Base-by-base conservation (phyloP, 2,329 filamentous ascomycete species). In the Thielaviopsis ethacetica region DNA sequence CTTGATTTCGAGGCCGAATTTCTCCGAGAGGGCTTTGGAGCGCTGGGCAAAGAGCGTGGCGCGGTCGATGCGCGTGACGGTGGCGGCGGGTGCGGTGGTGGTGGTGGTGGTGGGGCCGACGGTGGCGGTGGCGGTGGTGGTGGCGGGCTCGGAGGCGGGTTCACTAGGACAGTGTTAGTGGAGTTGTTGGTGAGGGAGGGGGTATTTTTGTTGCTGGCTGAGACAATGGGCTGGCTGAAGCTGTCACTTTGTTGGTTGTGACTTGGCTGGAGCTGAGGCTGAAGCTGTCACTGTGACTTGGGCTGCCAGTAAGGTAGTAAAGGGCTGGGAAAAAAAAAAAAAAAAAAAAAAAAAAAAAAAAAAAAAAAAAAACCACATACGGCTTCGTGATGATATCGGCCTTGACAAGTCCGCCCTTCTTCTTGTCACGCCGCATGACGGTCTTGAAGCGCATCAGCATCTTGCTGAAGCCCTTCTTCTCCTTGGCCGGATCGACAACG, bases 1-100 rank as follows among this genome's bases (percentile, higher is more conserved):
- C 66, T 77, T 73, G 62, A 82, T 75, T 63, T 80, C 76, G 57
- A 82, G 67, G 27, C 79, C 79, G 62, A 78, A 81, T 54, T 73
- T 72, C 63, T 79, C 74, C 41, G 76, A 76, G 5, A 82, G 70
- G 65, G 75, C 77, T 68, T 76, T 77, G 49, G 76, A 78, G 30
- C 79, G 75, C 68, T 82, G 77, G 65, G 79, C 77, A 55, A 79
- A 74, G 51, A 82, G 67, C 62, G 81, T 73, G 38, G 73, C 68
- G 59, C 74, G 75, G 4, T 63, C 51, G 53, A 59, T 34, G 54
- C 56, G 57, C 54, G 53, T 61, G 19, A 62, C 56, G 26, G 62
- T 24, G 17, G 47, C 41, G 34, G 63, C 60, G 38, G 63, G 64
- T 24, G 67, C 66, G n/a, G 65, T 64, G n/a, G 63, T 62, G 13